Evolutionary conservation across 2,329 filamentous ascomycete species (phyloP), one percentile per base, ranked within the genome.

Genomic region (Helotiales sp.): DNA sequence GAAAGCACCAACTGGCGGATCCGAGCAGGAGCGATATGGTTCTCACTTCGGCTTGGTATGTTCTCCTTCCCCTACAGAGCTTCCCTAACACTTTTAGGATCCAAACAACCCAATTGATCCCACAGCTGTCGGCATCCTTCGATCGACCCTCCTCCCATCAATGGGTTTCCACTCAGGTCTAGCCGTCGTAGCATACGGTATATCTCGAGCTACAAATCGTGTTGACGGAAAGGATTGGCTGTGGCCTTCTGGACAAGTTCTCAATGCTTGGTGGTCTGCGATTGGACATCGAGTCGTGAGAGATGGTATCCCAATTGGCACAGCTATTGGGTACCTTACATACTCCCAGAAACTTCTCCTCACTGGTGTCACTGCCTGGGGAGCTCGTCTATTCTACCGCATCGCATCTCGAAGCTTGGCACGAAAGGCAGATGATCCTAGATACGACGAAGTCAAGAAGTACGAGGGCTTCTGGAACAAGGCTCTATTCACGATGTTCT

Each of bases 261-360:
- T 59, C 9, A 56, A 54, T 24, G 50, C 59, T 7, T 61, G 59
- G 59, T 49, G 52, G 22, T 31, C 34, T 31, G 59, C 59, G 5
- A 13, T 54, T 30, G 52, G 52, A 15, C 25, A 29, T n/a, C 29
- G 31, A 8, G 48, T 61, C 17, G 33, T 59, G 33, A 36, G 51
- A n/a, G 36, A 59, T 12, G 47, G 56, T 33, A 51, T 58, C 5
- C 17, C 54, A 10, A 12, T 58, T n/a, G 40, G 38, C 4, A 27
- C 49, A 48, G 57, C 59, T 15, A 55, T 46, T 42, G 30, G 34
- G 2, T 27, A 49, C 27, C 38, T 61, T n/a, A 31, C 38, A 8
- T 61, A 61, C 30, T 36, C 59, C 3, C 47, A 61, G 38, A 58
- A 58, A 10, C 30, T 61, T 5, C 27, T 61, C 19, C 52, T 61